These are phyloP conservation scores for Neospora caninum DNA, from an alignment of 169 alveolate genomes.

Conservation along the genomic window DNA sequence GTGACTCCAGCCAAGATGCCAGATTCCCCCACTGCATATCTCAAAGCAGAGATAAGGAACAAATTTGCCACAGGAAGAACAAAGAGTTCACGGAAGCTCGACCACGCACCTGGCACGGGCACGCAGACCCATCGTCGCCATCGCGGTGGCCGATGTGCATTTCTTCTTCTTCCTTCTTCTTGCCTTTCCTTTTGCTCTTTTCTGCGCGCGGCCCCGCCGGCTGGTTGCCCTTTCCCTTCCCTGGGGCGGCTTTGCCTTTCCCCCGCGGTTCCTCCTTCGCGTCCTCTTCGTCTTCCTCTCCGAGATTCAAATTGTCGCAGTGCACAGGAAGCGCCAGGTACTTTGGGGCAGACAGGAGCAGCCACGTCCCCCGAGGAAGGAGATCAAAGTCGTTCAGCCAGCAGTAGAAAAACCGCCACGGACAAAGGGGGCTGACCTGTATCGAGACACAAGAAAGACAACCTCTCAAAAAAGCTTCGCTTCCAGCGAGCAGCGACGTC, in stretches of 20 bases:
- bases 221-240: background rate
- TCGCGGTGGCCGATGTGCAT: constrained; percentile 37
- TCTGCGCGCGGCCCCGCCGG: background rate
- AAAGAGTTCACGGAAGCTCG: too few species aligned
- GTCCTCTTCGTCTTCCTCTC: constrained; percentile 12
- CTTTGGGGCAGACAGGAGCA: constrained; percentile 70
- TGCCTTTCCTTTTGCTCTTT: background rate
- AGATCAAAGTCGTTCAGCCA: constrained; percentile 74
- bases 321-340: constrained; percentile 74
- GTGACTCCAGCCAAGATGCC: too few species aligned
- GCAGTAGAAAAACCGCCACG: constrained; percentile 67
- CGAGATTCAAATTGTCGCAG: constrained; percentile 59
- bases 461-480: background rate
- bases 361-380: constrained; percentile 74
- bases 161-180: constrained; percentile 27
- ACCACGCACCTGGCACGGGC: constrained; percentile 52
- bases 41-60: too few species aligned
- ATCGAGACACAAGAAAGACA: background rate
- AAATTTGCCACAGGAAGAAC: too few species aligned
- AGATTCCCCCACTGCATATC: too few species aligned
- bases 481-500: too few species aligned
- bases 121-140: constrained; percentile 31
- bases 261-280: background rate
- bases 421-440: constrained; percentile 59
- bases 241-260: background rate